Evolutionary conservation across 2,329 filamentous ascomycete genomes (phyloP).

Genomic region (Fusarium sp.): DNA sequence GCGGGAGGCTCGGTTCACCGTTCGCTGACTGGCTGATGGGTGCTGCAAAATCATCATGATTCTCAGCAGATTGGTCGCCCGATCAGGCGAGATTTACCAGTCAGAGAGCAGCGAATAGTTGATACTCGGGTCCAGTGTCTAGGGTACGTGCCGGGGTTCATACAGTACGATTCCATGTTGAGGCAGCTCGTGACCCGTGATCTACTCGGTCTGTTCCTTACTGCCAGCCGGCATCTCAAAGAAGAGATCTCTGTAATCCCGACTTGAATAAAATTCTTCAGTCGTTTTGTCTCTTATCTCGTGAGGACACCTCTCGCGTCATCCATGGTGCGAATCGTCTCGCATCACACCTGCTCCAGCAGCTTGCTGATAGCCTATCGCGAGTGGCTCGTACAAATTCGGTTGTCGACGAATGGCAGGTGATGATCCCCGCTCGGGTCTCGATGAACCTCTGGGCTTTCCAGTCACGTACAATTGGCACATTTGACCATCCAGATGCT

Average conservation of each 20-base stretch:
- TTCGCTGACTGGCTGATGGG: background rate
- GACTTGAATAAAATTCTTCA: background rate
- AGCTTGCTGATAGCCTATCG: background rate
- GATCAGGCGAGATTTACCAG: slow-evolving; percentile 14
- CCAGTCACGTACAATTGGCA: slow-evolving; percentile 10
- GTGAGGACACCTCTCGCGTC: background rate
- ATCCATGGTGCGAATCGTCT: slow-evolving; percentile 1
- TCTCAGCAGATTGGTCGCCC: slow-evolving; percentile 4
- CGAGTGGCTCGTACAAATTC: slow-evolving; percentile 4
- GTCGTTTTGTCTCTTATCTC: background rate
- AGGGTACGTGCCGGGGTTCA: background rate
- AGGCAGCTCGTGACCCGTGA: background rate
- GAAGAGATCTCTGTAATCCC: background rate
- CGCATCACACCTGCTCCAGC: background rate
- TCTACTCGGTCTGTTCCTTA: background rate
- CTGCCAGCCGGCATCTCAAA: background rate
- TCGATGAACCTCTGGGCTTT: background rate
- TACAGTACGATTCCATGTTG: background rate
- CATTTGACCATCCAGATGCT: slow-evolving; percentile 11
- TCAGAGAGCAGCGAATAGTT: slow-evolving; percentile 4
- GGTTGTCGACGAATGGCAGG: slow-evolving; percentile 7
- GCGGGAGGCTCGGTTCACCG: background rate
- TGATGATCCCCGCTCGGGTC: slow-evolving; percentile 16
- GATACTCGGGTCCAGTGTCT: background rate
- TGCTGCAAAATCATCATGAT: slow-evolving; percentile 4